Conservation (phyloP, 139 green algal species). For the Chlamydomonas sp. region DNA sequence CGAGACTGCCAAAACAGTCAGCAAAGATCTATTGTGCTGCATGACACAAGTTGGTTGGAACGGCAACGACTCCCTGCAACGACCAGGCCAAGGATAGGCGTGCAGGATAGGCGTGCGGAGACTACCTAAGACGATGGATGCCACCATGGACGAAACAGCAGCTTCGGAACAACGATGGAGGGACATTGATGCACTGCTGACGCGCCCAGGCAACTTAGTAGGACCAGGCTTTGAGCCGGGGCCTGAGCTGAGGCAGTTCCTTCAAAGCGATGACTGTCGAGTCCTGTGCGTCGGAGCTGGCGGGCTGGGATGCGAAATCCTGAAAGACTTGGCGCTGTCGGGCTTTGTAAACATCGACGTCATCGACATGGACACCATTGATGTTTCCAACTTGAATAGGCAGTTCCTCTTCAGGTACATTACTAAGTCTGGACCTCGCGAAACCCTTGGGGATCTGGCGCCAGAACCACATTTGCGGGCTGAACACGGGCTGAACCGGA, state of each 20-base stretch:
- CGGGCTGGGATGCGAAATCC: constrained; percentile 97
- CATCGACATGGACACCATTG: constrained; percentile 99
- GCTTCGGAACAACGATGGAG: constrained; percentile 60
- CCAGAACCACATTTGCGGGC: too few species aligned
- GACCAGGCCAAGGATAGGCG: background rate
- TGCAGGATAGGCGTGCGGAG: background rate
- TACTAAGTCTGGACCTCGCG: too few species aligned
- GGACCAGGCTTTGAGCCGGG: constrained; percentile 90
- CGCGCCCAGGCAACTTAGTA: constrained; percentile 75
- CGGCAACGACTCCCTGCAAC: background rate
- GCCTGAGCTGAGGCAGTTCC: constrained; percentile 73
- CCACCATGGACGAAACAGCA: background rate
- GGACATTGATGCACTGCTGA: constrained; percentile 84
- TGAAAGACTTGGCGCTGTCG: constrained; percentile 97
- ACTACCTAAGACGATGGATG: background rate
- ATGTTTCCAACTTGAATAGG: constrained; percentile 98
- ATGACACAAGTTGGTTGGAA: too few species aligned
- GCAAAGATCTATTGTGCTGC: too few species aligned
- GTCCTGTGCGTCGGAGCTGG: constrained; percentile 95
- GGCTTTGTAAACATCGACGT: constrained; percentile 98
- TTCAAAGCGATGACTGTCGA: constrained; percentile 65
- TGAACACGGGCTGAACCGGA: too few species aligned
- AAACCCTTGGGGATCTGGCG: too few species aligned
- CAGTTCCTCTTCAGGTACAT: constrained; percentile 97
- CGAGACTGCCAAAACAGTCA: too few species aligned